A percentile compares a stretch with the other conserved stretches of the same genome.
Conservation (phyloP, 1,284 basidiomycete genomes). For the Xerocomus nothofagi region DNA sequence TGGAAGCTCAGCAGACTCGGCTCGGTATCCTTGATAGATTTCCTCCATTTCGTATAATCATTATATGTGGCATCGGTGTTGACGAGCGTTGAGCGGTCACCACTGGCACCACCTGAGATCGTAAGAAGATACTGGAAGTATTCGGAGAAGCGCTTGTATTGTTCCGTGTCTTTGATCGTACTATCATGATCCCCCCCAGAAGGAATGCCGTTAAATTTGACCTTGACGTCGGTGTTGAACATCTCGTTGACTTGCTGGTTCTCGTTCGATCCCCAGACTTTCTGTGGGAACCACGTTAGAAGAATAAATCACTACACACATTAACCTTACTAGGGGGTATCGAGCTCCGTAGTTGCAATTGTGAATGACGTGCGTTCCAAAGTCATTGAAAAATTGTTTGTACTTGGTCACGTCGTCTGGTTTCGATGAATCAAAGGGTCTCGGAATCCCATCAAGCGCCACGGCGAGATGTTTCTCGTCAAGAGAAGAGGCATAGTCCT, state of each 20-base stretch:
- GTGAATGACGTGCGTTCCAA: neutral
- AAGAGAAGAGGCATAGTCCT: neutral
- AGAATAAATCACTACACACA: neutral
- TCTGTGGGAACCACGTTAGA: neutral
- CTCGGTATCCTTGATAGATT: neutral
- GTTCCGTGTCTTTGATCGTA: neutral
- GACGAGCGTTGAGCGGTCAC: neutral
- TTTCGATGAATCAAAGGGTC: neutral
- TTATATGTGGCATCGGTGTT: neutral
- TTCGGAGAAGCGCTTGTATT: neutral
- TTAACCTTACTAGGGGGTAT: neutral
- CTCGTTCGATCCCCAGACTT: slow-evolving; percentile 7
- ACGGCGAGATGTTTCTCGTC: neutral
- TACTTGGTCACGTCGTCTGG: neutral
- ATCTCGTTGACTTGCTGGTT: neutral
- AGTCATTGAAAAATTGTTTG: neutral
- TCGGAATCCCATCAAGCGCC: neutral
- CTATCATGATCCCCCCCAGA: neutral
- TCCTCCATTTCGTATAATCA: neutral
- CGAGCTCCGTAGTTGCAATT: slow-evolving; percentile 4
- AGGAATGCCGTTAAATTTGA: slow-evolving; percentile 10
- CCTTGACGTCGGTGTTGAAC: slow-evolving; percentile 10
- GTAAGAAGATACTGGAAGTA: slow-evolving; percentile 1
- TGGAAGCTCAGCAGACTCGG: slow-evolving; percentile 2
- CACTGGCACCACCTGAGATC: neutral